Conservation (phyloP, 2,329 filamentous ascomycete genomes). For the Colletotrichum endophyticum region DNA sequence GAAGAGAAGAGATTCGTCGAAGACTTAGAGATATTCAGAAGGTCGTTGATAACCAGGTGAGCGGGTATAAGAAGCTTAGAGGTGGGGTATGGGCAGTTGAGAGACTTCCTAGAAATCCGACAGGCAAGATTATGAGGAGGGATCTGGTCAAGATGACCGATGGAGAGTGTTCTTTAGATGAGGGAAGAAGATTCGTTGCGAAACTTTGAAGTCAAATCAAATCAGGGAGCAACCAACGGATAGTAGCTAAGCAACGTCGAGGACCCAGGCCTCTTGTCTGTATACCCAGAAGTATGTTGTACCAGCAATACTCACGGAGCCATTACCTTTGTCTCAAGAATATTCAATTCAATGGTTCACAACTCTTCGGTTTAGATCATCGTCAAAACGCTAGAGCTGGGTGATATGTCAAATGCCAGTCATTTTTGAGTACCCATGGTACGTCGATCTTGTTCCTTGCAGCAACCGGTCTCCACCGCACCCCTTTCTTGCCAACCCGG, state of each 20-base stretch:
- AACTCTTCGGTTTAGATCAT: not conserved
- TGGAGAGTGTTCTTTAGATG: conserved; percentile 33
- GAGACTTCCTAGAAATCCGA: conserved; percentile 38
- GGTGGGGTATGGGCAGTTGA: conserved; percentile 39
- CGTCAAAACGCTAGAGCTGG: not conserved
- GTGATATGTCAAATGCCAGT: not conserved
- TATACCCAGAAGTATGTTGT: not conserved
- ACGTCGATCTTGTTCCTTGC: not conserved
- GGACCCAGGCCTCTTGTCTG: not conserved
- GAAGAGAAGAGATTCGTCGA: not conserved
- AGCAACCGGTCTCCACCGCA: not conserved
- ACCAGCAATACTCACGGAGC: not conserved
- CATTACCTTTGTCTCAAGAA: not conserved
- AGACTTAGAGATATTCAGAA: conserved; percentile 14
- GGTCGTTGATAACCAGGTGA: conserved; percentile 37
- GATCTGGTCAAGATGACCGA: conserved; percentile 33
- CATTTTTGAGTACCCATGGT: not conserved
- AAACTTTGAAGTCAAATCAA: not conserved
- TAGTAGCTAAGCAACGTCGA: not conserved
- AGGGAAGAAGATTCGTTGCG: not conserved
- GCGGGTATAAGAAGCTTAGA: conserved; percentile 45
- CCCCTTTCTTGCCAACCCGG: not conserved
- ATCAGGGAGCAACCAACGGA: not conserved
- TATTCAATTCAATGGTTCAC: not conserved
- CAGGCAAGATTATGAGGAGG: conserved; percentile 40